phyloP scores from a whole-genome alignment of 2,329 filamentous ascomycete genomes.

The Arthrobotrys sinensis region DNA sequence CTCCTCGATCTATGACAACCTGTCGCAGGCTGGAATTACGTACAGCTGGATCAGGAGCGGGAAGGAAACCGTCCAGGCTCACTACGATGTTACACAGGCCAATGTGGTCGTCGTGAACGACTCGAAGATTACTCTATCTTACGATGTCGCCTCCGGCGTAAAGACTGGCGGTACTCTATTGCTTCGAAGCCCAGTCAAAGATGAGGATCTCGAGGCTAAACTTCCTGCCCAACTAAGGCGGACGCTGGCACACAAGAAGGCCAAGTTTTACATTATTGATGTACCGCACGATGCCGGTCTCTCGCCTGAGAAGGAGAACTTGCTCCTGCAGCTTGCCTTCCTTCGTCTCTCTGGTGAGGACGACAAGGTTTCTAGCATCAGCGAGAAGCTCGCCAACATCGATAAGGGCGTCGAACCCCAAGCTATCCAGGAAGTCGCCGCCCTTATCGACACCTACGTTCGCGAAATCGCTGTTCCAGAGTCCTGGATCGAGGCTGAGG shows the following conservation, averaged over 20 bases:
- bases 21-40: slow-evolving; percentile 81
- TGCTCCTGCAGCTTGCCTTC: slow-evolving; percentile 86
- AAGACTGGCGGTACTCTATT: slow-evolving; percentile 81
- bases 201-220: slow-evolving; percentile 91
- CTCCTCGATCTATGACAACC: slow-evolving; percentile 75
- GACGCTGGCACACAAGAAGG: slow-evolving; percentile 77
- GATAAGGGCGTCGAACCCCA: slow-evolving; percentile 66
- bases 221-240: slow-evolving; percentile 80
- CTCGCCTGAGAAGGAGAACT: slow-evolving; percentile 73
- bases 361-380: slow-evolving; percentile 70
- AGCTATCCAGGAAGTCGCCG: slow-evolving; percentile 66
- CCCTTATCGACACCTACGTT: slow-evolving; percentile 78
- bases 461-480: slow-evolving; percentile 82
- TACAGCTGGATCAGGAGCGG: slow-evolving; percentile 84
- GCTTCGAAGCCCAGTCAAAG: slow-evolving; percentile 83
- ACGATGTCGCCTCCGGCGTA: slow-evolving; percentile 80
- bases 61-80: slow-evolving; percentile 84
- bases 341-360: slow-evolving; percentile 81
- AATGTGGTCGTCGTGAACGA: slow-evolving; percentile 85
- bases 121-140: slow-evolving; percentile 82
- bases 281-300: slow-evolving; percentile 78
- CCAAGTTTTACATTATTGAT: slow-evolving; percentile 83
- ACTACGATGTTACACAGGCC: slow-evolving; percentile 84
- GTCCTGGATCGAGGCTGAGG: slow-evolving; percentile 79
- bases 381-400: slow-evolving; percentile 50